Percentiles rank a stretch among this genome's conserved stretches.
Conservation (phyloP, 768 basidiomycete species). For the Leccinum fibrillosum region DNA sequence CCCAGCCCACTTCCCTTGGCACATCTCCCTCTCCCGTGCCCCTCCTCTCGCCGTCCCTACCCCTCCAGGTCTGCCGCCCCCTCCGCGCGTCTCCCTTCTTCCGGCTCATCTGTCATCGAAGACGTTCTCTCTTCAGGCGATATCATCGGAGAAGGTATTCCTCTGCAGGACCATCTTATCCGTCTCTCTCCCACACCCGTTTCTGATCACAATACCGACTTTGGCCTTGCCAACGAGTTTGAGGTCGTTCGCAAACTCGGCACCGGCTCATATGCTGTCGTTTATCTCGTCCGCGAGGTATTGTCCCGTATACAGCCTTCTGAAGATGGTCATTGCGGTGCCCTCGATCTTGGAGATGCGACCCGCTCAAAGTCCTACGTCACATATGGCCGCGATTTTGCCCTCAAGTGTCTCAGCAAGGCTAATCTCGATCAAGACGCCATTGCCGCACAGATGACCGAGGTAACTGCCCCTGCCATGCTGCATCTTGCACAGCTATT, state of each 20-base stretch:
- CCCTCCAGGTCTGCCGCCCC: slow-evolving; percentile 33
- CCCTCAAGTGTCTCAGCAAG: slow-evolving; percentile 96
- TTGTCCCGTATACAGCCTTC: slow-evolving; percentile 38
- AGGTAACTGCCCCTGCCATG: slow-evolving; percentile 47
- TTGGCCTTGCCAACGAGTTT: slow-evolving; percentile 61
- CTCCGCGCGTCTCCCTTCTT: slow-evolving; percentile 19
- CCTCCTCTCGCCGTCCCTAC: slow-evolving; percentile 34
- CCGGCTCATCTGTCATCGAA: slow-evolving; percentile 32
- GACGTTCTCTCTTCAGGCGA: slow-evolving; percentile 73
- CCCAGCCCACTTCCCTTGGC: slow-evolving; percentile 34
- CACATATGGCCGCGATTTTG: slow-evolving; percentile 77
- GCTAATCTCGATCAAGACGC: slow-evolving; percentile 88
- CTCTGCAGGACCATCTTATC: slow-evolving; percentile 64
- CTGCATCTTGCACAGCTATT: slow-evolving; percentile 3
- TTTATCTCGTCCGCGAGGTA: slow-evolving; percentile 85
- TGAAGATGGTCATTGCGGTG: slow-evolving; percentile 54
- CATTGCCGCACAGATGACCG: slow-evolving; percentile 84
- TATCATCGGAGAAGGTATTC: slow-evolving; percentile 62
- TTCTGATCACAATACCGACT: slow-evolving; percentile 33
- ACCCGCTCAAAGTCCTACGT: slow-evolving; percentile 33
- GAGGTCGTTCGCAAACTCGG: slow-evolving; percentile 85
- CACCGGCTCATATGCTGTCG: slow-evolving; percentile 89
- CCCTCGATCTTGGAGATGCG: slow-evolving; percentile 50
- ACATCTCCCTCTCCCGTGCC: slow-evolving; percentile 31
- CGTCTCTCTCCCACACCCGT: slow-evolving; percentile 46